These are phyloP conservation scores for Macrotyloma uniflorum DNA, from an alignment of 306 rosid species.

Conservation along the genomic window DNA sequence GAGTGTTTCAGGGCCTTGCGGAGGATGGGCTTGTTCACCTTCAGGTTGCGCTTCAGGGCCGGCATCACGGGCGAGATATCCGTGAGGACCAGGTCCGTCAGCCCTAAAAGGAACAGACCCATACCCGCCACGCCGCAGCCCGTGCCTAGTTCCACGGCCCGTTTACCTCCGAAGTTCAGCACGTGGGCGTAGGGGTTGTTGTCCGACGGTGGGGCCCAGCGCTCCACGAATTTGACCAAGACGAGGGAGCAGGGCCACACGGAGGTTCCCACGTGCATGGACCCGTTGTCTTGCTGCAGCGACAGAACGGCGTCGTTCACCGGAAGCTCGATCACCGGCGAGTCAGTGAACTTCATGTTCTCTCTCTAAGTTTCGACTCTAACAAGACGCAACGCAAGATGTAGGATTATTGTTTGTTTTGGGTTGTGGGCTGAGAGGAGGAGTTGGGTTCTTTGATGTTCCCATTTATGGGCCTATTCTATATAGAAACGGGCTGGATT, in stretches of 20 bases:
- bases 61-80: conserved; percentile 91
- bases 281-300: conserved; percentile 84
- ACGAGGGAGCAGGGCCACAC: conserved; percentile 97
- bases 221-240: conserved; percentile 87
- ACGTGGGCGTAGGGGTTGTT: conserved; percentile 65
- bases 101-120: conserved; percentile 86
- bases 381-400: background rate
- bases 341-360: conserved; percentile 85
- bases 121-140: conserved; percentile 91
- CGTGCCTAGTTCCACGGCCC: conserved; percentile 84
- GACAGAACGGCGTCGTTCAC: conserved; percentile 66
- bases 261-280: conserved; percentile 89
- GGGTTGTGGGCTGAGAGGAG: background rate
- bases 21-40: conserved; percentile 68
- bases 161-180: conserved; percentile 70
- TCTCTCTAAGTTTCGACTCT: background rate
- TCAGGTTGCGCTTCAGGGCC: conserved; percentile 80
- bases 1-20: conserved; percentile 72
- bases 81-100: conserved; percentile 75
- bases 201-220: conserved; percentile 60
- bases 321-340: conserved; percentile 78
- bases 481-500: background rate
- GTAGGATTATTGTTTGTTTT: background rate
- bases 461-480: background rate
- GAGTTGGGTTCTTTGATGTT: background rate